phyloP scores from a whole-genome alignment of 306 rosid genomes.

The Prunus fruticosa region DNA sequence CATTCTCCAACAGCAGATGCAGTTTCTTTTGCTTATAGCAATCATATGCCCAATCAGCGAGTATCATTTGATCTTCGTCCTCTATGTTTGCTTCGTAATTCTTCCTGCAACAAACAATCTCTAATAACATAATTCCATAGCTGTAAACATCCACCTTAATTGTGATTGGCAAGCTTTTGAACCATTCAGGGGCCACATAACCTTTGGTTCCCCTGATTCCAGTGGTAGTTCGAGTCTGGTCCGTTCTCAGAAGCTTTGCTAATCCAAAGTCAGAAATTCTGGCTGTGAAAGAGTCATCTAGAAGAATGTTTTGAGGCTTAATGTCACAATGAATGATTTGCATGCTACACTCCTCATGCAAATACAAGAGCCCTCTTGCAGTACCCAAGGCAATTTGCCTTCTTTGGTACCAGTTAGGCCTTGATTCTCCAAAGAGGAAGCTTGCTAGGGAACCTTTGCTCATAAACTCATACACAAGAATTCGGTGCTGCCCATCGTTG shows the following conservation, averaged over 20 bases:
- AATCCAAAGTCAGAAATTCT: conserved; percentile 35
- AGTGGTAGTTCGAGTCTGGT: conserved; percentile 27
- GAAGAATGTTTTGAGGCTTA: conserved; percentile 40
- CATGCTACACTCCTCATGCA: conserved; percentile 35
- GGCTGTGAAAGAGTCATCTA: conserved; percentile 5
- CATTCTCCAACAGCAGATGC: conserved; percentile 4
- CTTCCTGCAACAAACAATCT: conserved; percentile 36
- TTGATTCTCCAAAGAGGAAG: conserved; percentile 6
- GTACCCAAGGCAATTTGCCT: conserved; percentile 16
- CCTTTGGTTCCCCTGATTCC: conserved; percentile 34
- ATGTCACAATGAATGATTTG: conserved; percentile 37
- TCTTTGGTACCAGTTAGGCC: conserved; percentile 21
- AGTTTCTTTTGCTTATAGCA: conserved; percentile 20
- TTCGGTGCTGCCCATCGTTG: conserved; percentile 7
- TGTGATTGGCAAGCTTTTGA: conserved; percentile 31
- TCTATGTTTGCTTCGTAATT: not conserved
- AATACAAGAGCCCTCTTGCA: conserved; percentile 27
- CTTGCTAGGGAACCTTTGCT: conserved; percentile 17
- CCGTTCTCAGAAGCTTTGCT: conserved; percentile 27
- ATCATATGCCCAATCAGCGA: conserved; percentile 38
- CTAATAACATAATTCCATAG: conserved; percentile 36
- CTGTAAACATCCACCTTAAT: conserved; percentile 43
- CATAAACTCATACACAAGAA: conserved; percentile 28
- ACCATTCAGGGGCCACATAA: conserved; percentile 42
- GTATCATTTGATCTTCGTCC: conserved; percentile 19